These are phyloP conservation scores for Microcera coccophila DNA, from an alignment of 2,329 filamentous ascomycete species.

Conservation along the genomic window DNA sequence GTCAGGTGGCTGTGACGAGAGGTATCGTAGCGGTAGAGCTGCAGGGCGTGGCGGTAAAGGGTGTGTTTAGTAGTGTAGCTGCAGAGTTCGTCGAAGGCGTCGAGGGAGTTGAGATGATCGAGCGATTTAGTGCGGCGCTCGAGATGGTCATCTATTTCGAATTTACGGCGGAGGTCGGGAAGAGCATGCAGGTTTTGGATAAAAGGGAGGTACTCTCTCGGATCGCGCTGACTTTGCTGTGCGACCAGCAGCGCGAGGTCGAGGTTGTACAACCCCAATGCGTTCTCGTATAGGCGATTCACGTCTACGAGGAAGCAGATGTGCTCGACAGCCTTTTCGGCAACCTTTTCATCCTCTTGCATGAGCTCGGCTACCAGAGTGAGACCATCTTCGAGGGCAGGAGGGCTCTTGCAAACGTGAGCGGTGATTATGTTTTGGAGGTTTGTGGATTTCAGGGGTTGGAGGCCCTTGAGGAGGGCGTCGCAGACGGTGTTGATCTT, in stretches of 20 bases:
- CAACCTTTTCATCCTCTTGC: slow-evolving; percentile 64
- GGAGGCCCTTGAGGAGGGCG: slow-evolving; percentile 68
- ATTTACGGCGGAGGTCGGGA: slow-evolving; percentile 65
- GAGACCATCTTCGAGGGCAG: slow-evolving; percentile 83
- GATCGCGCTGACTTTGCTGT: slow-evolving; percentile 93
- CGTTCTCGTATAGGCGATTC: slow-evolving; percentile 85
- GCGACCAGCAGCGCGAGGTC: slow-evolving; percentile 87
- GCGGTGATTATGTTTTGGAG: slow-evolving; percentile 92
- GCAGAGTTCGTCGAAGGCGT: slow-evolving; percentile 72
- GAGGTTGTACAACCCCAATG: slow-evolving; percentile 85
- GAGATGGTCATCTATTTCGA: slow-evolving; percentile 86
- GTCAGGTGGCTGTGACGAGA: slow-evolving; percentile 65
- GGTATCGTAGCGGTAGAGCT: slow-evolving; percentile 78
- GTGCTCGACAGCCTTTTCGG: slow-evolving; percentile 88
- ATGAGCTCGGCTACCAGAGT: slow-evolving; percentile 71
- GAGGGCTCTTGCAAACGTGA: slow-evolving; percentile 88
- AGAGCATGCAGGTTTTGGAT: slow-evolving; percentile 81
- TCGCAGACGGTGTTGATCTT: slow-evolving; percentile 92
- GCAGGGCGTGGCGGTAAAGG: slow-evolving; percentile 74
- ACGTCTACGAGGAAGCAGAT: slow-evolving; percentile 97
- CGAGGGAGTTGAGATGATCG: slow-evolving; percentile 66
- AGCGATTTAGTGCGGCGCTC: slow-evolving; percentile 74
- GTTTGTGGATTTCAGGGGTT: slow-evolving; percentile 57
- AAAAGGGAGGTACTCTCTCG: slow-evolving; percentile 91
- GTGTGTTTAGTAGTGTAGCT: slow-evolving; percentile 73